Conservation (phyloP, 495 filamentous ascomycete genomes). For the Usnea hakonensis region DNA sequence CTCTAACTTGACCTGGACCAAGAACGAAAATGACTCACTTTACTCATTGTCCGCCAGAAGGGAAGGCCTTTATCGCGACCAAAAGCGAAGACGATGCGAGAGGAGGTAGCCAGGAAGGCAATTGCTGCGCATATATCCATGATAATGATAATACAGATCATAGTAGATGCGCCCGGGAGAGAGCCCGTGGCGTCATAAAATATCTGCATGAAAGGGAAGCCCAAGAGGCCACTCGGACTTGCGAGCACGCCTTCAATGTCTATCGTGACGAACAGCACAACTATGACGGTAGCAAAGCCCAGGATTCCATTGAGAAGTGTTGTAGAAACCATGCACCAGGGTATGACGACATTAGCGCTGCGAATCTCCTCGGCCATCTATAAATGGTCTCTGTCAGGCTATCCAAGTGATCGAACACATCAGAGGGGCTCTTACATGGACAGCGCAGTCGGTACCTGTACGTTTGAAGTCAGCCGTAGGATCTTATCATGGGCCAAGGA, state of each 20-base stretch:
- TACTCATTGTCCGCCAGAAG: constrained; percentile 20
- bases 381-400: too few species aligned
- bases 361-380: background rate
- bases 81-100: constrained; percentile 36
- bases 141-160: background rate
- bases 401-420: too few species aligned
- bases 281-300: background rate
- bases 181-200: background rate
- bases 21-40: too few species aligned
- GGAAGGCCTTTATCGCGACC: constrained; percentile 32
- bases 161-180: background rate
- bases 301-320: background rate
- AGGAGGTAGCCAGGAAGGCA: constrained; percentile 29
- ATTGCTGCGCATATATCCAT: constrained; percentile 7
- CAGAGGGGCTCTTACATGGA: too few species aligned
- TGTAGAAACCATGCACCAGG: background rate
- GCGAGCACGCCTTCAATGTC: background rate
- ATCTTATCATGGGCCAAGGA: background rate
- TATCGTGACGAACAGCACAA: too few species aligned
- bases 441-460: too few species aligned
- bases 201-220: background rate
- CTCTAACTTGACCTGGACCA: too few species aligned
- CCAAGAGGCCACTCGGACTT: background rate
- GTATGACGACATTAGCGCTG: background rate
- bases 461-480: background rate